Conservation (phyloP, 129 eudicot species). For the Smallanthus sonchifolius region DNA sequence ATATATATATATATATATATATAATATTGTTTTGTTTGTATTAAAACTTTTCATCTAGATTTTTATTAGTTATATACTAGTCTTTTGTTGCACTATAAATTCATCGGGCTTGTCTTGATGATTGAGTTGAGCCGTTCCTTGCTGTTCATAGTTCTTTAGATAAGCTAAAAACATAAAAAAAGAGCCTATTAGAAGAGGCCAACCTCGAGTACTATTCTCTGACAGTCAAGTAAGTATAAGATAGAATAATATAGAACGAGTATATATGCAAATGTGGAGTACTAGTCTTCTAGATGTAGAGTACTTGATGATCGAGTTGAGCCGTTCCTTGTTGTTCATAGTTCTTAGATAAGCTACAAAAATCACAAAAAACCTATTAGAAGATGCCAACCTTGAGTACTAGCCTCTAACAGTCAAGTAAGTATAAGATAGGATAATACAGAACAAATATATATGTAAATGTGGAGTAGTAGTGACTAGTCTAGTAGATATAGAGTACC, state of each 20-base stretch:
- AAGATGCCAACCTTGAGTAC: background rate
- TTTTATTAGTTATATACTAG: background rate
- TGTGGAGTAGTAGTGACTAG: too few species aligned
- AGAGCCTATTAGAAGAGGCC: background rate
- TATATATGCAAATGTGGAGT: too few species aligned
- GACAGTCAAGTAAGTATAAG: background rate
- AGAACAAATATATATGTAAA: background rate
- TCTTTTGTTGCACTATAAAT: background rate
- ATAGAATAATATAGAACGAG: background rate
- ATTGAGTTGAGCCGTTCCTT: background rate
- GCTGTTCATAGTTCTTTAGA: background rate
- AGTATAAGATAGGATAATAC: background rate
- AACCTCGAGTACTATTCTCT: background rate
- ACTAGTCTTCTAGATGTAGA: too few species aligned
- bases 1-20: background rate
- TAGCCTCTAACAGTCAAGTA: too few species aligned
- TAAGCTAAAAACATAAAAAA: background rate
- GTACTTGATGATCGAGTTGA: background rate
- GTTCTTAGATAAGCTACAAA: background rate
- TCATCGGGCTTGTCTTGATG: background rate
- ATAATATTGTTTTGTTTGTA: background rate
- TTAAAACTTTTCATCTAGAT: background rate
- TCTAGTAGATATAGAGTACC: too few species aligned
- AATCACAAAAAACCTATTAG: background rate
- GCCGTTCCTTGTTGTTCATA: background rate